Conservation (phyloP, 148 eudicot species). For the Chenopodium formosanum region DNA sequence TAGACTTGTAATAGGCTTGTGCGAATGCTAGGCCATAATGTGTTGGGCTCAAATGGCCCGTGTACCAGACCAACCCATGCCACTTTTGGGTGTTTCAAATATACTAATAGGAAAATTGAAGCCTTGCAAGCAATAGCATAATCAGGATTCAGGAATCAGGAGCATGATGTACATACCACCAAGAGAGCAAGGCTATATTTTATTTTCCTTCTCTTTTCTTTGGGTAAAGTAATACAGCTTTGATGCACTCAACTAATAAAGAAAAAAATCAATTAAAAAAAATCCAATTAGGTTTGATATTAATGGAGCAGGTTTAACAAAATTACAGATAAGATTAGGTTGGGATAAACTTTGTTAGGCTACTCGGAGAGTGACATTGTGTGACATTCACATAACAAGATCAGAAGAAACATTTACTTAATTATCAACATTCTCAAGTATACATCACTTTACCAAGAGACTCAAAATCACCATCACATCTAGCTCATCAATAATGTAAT, state of each 20-base stretch:
- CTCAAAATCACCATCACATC: too few species aligned
- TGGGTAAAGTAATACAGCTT: not conserved
- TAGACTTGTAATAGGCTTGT: too few species aligned
- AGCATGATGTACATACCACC: not conserved
- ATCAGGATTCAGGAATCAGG: not conserved
- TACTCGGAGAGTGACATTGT: not conserved
- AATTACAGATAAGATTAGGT: not conserved
- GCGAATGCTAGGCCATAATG: too few species aligned
- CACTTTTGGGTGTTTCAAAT: too few species aligned
- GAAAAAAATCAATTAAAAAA: not conserved
- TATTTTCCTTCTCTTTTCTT: too few species aligned
- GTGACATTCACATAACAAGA: not conserved
- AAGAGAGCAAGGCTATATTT: too few species aligned
- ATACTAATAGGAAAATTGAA: too few species aligned
- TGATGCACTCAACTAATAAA: not conserved
- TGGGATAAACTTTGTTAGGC: not conserved
- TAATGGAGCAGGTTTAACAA: not conserved
- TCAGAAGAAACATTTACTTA: not conserved
- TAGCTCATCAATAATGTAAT: too few species aligned
- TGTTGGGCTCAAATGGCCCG: too few species aligned
- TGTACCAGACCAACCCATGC: too few species aligned
- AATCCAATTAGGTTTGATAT: not conserved
- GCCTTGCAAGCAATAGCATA: not conserved
- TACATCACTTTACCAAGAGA: not conserved
- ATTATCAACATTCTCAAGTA: not conserved